Evolutionary conservation across 2,329 filamentous ascomycete genomes (phyloP), one percentile per base, ranked within the genome.

Genomic region (Bipolaris cookei): DNA sequence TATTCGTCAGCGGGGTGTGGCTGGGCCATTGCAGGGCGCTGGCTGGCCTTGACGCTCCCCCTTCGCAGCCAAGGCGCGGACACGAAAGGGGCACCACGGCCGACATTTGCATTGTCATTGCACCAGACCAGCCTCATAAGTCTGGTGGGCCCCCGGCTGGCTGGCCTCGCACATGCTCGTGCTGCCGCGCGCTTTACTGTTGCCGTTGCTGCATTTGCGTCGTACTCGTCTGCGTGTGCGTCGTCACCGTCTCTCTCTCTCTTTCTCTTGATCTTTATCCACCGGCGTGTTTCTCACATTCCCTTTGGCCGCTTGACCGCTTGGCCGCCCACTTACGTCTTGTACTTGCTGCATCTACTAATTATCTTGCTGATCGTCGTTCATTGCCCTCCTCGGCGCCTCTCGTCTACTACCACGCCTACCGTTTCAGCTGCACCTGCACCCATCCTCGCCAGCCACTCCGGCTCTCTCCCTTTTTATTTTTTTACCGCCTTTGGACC

Each of bases 81-180:
- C 18, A 59, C 58, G 61, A 68, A 69, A 70, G 67, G 70, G 68
- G 67, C 51, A 49, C 56, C 64, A 65, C 63, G 55, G 64, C 66
- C 64, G 64, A 69, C 64, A 66, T 67, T 66, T 66, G 61, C 28
- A 30, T 30, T 30, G 28, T 28, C 25, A 28, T 10, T 28, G 28
- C 20, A 43, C 50, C 43, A 52, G 25, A 50, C 42, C 52, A 56
- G 53, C 54, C 56, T 58, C 57, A 65, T 63, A 63, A 61, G 58
- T 54, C 42, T 60, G 23, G n/a, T 25, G 52, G 50, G 51, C 53
- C 63, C 28, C 63, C 56, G 52, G 52, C 42, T 38, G 42, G 34
- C 35, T n/a, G 47, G 51, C 38, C 20, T 39, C 35, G 48, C 51
- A 23, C 47, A 39, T 45, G 25, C 47, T 41, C 51, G 13, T 16